Base-by-base conservation (phyloP, 108 stramenopile species). In the Nitzschia inconspicua region DNA sequence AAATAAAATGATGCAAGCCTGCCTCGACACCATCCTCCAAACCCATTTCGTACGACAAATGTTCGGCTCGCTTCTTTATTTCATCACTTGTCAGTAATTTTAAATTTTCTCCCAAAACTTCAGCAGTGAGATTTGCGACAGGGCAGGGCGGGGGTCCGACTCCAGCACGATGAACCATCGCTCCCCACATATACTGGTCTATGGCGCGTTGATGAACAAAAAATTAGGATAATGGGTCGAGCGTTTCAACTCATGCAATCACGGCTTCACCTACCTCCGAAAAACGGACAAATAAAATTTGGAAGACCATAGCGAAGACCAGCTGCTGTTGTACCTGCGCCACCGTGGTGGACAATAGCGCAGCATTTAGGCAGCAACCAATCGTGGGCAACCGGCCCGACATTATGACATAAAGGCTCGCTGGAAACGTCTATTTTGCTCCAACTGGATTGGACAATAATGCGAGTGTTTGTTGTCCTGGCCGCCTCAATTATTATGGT, bases 261-360 rank as follows among this genome's bases (percentile, higher is more conserved):
- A n/a, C n/a, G n/a, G n/a, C n/a, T n/a, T n/a, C n/a, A n/a, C n/a
- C n/a, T n/a, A n/a, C n/a, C n/a, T 14, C 69, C 86, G 74, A 88
- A 88, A 50, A 93, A 85, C 3, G 92, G 92, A 56, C 86, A 81
- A 22, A 93, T 71, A 18, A 93, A 56, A 11, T 82, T 83, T 4
- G 92, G 92, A 10, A 80, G 56, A 4, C 80, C 82, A 51, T 77
- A 72, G 5, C 82, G 65, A 14, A 93, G 54, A 10, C 84, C 92
- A 1, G 85, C 82, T 8, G 88, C 84, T 0, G 80, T 83, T 23
- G 92, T 93, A 28, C 92, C 92, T 4, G 92, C 92, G 26, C 92
- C 92, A 19, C 89, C 92, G 63, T 93, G 92, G 68, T 93, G 92
- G 44, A 86, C 72, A 30, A 93, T 84, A 23, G 76, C 86, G 63